phyloP scores from a whole-genome alignment of 2,329 filamentous ascomycete species.

The Nakataea oryzae region DNA sequence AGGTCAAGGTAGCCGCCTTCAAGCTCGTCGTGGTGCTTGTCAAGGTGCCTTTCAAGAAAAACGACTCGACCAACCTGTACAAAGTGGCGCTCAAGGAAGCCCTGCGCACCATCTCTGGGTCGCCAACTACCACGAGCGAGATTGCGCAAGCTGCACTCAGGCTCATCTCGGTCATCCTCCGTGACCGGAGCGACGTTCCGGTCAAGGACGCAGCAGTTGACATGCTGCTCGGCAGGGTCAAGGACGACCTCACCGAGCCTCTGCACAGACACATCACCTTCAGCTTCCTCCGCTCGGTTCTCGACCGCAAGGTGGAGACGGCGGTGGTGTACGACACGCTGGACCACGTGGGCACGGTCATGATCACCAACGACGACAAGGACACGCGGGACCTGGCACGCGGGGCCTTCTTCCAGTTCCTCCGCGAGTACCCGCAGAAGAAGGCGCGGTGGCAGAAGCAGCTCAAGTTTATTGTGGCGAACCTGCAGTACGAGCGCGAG shows the following conservation, averaged over 20 bases:
- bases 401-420: constrained; percentile 86
- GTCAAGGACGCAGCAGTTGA: constrained; percentile 77
- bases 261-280: constrained; percentile 89
- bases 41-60: constrained; percentile 69
- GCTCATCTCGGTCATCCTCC: constrained; percentile 72
- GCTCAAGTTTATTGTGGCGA: constrained; percentile 77
- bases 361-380: constrained; percentile 92
- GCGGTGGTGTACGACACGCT: constrained; percentile 84
- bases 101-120: constrained; percentile 66
- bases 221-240: constrained; percentile 69
- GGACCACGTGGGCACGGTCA: constrained; percentile 80
- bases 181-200: constrained; percentile 65
- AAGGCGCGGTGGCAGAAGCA: constrained; percentile 85
- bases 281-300: constrained; percentile 80
- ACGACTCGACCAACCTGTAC: constrained; percentile 52
- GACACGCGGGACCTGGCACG: constrained; percentile 79
- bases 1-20: constrained; percentile 82
- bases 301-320: constrained; percentile 77
- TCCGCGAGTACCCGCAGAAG: constrained; percentile 88
- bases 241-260: constrained; percentile 84
- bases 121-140: constrained; percentile 70
- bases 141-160: constrained; percentile 83
- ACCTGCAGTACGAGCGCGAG: constrained; percentile 81
- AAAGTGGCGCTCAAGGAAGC: constrained; percentile 80
- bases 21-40: constrained; percentile 76